Evolutionary conservation across 441 rosid species (phyloP).

Genomic region (Cnidoscolus chayamansa): DNA sequence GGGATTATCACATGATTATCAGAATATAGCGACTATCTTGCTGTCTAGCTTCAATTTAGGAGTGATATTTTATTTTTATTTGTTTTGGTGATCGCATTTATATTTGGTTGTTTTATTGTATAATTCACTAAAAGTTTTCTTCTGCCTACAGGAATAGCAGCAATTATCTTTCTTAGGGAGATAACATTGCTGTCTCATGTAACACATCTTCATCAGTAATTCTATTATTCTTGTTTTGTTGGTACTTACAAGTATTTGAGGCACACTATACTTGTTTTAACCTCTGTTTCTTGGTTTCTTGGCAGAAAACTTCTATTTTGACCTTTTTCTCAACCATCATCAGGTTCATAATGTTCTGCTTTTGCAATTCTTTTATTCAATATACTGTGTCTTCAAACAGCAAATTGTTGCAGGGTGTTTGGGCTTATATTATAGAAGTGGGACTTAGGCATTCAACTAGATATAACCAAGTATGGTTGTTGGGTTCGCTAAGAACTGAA

Average conservation of each 20-base stretch:
- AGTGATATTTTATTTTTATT: background rate
- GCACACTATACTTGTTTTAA: background rate
- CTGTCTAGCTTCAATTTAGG: background rate
- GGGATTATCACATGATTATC: background rate
- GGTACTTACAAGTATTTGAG: background rate
- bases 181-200: conserved; percentile 51
- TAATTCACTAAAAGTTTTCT: conserved; percentile 5
- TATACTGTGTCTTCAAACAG: background rate
- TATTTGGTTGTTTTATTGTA: background rate
- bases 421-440: background rate
- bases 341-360: conserved; percentile 43
- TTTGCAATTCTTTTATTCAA: background rate
- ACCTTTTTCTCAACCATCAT: conserved; percentile 39
- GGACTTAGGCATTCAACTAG: background rate
- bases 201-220: conserved; percentile 8
- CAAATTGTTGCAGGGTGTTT: background rate
- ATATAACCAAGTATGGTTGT: too few species aligned
- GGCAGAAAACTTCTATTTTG: conserved; percentile 48
- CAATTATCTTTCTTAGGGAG: conserved; percentile 64
- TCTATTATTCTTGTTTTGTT: background rate
- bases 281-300: conserved; percentile 15
- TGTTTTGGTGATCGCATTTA: background rate
- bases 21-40: background rate
- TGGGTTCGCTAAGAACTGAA: too few species aligned
- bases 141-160: conserved; percentile 57